phyloP scores from a whole-genome alignment of 1,284 basidiomycete genomes.

The Moniliella sp. region DNA sequence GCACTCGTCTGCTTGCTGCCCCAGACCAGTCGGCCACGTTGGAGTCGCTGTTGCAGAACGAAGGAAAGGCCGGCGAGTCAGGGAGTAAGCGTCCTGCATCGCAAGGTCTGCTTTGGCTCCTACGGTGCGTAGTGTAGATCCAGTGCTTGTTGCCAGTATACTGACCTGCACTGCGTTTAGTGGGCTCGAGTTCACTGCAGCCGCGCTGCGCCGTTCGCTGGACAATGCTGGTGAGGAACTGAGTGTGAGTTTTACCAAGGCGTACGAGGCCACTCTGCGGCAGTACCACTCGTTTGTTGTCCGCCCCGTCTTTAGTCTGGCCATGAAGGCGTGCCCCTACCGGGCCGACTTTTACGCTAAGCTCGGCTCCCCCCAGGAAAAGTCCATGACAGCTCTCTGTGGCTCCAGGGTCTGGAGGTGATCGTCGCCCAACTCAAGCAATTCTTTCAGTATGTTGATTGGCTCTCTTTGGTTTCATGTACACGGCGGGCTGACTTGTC shows the following conservation, averaged over 20 bases:
- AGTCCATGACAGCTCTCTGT: conserved; percentile 53
- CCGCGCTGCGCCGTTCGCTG: conserved; percentile 55
- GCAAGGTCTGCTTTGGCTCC: conserved; percentile 75
- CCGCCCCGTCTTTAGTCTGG: conserved; percentile 60
- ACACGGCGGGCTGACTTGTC: too few species aligned
- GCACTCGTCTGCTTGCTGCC: conserved; percentile 50
- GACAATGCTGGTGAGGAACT: conserved; percentile 52
- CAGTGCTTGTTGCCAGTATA: too few species aligned
- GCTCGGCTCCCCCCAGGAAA: conserved; percentile 51
- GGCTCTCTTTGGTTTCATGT: too few species aligned
- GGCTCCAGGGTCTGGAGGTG: conserved; percentile 52
- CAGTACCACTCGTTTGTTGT: conserved; percentile 72
- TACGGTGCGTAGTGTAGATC: too few species aligned
- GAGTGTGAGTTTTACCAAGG: conserved; percentile 51
- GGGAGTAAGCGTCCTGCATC: conserved; percentile 73
- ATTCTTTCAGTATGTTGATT: too few species aligned
- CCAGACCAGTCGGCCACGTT: conserved; percentile 56
- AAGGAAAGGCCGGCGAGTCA: conserved; percentile 48
- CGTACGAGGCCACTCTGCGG: conserved; percentile 64
- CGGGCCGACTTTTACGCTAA: conserved; percentile 72
- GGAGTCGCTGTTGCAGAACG: conserved; percentile 61
- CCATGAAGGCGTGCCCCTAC: conserved; percentile 90
- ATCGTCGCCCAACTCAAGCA: conserved; percentile 51
- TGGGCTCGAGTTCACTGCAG: conserved; percentile 72
- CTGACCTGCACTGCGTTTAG: too few species aligned